These are phyloP conservation scores for Mycena indigotica DNA, from an alignment of 768 basidiomycete genomes.

Conservation along the genomic window DNA sequence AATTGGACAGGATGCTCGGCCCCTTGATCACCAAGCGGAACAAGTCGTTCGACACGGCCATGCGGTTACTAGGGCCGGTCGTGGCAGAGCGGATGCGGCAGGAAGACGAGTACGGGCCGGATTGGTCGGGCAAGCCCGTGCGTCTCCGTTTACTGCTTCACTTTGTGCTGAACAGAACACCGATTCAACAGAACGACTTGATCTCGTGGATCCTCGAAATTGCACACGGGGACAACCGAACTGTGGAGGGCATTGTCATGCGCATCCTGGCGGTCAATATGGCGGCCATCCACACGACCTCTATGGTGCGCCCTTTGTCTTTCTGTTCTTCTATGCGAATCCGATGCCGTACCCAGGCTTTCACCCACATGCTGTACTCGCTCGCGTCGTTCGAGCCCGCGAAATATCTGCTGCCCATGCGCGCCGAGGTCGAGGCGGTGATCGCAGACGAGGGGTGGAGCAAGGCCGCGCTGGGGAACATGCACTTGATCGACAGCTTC, in stretches of 20 bases:
- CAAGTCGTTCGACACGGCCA: constrained; percentile 12
- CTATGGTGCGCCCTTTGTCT: constrained; percentile 30
- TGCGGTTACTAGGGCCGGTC: constrained; percentile 33
- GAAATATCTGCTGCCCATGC: constrained; percentile 31
- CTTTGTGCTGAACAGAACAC: background rate
- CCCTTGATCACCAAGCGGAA: constrained; percentile 13
- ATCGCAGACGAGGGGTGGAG: constrained; percentile 40
- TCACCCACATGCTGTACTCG: constrained; percentile 33
- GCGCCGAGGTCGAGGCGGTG: constrained; percentile 35
- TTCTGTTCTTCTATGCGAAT: background rate
- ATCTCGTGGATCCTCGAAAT: constrained; percentile 27
- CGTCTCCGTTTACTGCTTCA: background rate
- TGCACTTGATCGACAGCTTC: constrained; percentile 49
- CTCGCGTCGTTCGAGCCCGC: constrained; percentile 34
- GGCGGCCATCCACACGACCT: constrained; percentile 43
- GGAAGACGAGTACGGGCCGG: constrained; percentile 33
- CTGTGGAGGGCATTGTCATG: constrained; percentile 22
- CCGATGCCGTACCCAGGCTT: constrained; percentile 16
- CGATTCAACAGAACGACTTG: constrained; percentile 17
- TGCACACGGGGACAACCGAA: constrained; percentile 26
- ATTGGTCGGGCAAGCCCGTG: constrained; percentile 41
- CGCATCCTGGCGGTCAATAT: constrained; percentile 43
- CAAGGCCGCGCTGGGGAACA: constrained; percentile 40
- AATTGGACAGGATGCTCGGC: constrained; percentile 10
- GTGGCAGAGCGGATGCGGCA: constrained; percentile 34